Conservation (phyloP, 495 filamentous ascomycete genomes). For the Talaromyces ruber region DNA sequence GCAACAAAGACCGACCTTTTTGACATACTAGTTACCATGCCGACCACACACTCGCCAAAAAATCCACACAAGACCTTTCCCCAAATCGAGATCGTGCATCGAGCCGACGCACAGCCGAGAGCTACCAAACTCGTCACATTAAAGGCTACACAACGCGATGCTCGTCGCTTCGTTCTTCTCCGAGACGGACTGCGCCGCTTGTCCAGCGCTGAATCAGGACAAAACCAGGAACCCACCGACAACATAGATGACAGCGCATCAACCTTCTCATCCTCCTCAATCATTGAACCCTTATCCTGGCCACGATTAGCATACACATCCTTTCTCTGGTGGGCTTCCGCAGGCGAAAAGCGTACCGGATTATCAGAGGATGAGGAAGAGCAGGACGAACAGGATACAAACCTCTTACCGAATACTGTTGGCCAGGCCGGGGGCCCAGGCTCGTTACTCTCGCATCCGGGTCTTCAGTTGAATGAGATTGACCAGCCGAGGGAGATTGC, state of each 20-base stretch:
- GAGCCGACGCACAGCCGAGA: conserved; percentile 17
- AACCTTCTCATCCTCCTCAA: conserved; percentile 37
- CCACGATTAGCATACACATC: conserved; percentile 78
- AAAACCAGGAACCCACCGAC: conserved; percentile 12
- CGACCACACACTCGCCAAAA: conserved; percentile 51
- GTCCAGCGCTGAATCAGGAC: conserved; percentile 18
- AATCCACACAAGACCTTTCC: conserved; percentile 60
- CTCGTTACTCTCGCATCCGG: conserved; percentile 36
- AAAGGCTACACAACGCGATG: conserved; percentile 87
- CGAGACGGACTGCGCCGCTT: conserved; percentile 53
- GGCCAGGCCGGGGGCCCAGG: too few relatives aligned
- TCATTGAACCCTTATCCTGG: conserved; percentile 81
- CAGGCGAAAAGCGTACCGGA: conserved; percentile 68
- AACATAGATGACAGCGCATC: conserved; percentile 34
- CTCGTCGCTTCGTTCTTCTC: conserved; percentile 70
- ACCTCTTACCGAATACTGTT: conserved; percentile 29
- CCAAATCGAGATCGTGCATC: conserved; percentile 39
- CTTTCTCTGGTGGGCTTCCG: conserved; percentile 98
- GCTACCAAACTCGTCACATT: conserved; percentile 28
- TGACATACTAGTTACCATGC: conserved; percentile 78
- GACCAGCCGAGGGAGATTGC: conserved; percentile 54
- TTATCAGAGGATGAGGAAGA: conserved; percentile 35
- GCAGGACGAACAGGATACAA: conserved; percentile 33
- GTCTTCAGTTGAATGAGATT: conserved; percentile 31
- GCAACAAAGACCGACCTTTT: conserved; percentile 76